Conservation (phyloP, 805 yeast genomes). For the Lachancea waltii region DNA sequence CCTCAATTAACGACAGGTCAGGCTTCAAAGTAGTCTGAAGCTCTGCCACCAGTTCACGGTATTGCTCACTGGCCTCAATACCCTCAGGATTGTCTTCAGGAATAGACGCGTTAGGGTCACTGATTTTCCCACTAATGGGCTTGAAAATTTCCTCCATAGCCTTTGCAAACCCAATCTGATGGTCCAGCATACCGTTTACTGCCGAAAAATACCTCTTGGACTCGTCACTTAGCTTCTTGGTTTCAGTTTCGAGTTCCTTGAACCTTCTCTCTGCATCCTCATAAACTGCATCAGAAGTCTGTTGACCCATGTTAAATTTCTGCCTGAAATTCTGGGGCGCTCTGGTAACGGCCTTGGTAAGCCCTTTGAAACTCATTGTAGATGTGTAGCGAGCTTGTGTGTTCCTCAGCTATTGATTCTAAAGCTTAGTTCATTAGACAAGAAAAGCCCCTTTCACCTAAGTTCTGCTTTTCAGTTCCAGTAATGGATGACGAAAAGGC, state of each 20-base stretch:
- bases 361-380: constrained; percentile 79
- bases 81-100: constrained; percentile 98
- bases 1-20: constrained; percentile 85
- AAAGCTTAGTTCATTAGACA: not conserved
- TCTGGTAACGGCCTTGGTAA: constrained; percentile 70
- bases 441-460: constrained; percentile 2
- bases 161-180: constrained; percentile 91
- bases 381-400: too few species aligned
- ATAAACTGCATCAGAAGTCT: constrained; percentile 80
- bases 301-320: constrained; percentile 81
- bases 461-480: not conserved
- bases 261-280: constrained; percentile 94
- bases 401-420: too few species aligned
- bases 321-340: constrained; percentile 92
- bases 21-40: constrained; percentile 83
- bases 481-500: too few species aligned
- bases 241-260: constrained; percentile 83
- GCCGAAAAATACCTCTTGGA: constrained; percentile 86
- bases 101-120: constrained; percentile 79
- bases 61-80: constrained; percentile 88
- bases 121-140: constrained; percentile 87
- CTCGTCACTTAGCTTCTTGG: constrained; percentile 84
- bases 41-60: constrained; percentile 80
- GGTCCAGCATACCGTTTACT: constrained; percentile 87
- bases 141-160: constrained; percentile 94